Evolutionary conservation across 1,284 basidiomycete genomes (phyloP).

Genomic region (Ganoderma multipileum): DNA sequence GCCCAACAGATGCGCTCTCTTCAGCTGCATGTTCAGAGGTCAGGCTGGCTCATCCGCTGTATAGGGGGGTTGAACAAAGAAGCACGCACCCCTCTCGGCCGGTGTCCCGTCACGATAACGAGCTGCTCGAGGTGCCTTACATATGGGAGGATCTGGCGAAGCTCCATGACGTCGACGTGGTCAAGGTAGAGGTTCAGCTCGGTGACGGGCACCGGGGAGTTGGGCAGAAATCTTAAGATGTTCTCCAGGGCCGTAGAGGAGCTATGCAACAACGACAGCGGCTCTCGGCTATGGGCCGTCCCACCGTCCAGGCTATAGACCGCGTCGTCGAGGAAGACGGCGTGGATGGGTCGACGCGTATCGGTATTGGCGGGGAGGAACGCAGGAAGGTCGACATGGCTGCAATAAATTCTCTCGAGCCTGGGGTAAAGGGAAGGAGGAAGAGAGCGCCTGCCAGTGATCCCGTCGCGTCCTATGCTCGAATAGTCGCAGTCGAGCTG

Average conservation of each 20-base stretch:
- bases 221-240: not conserved
- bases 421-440: not conserved
- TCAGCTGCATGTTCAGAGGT: not conserved
- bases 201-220: constrained; percentile 1
- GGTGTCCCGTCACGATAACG: not conserved
- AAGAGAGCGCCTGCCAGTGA: not conserved
- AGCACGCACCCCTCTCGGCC: not conserved
- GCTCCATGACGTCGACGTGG: not conserved
- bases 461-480: not conserved
- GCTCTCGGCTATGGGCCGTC: not conserved
- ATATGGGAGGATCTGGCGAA: not conserved
- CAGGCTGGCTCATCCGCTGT: not conserved
- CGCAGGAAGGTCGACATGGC: not conserved
- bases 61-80: not conserved
- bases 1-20: not conserved
- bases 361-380: not conserved
- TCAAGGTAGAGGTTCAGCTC: not conserved
- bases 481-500: not conserved
- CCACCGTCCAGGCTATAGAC: not conserved
- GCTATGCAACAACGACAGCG: not conserved
- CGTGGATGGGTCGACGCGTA: not conserved
- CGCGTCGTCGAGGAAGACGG: not conserved
- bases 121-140: not conserved
- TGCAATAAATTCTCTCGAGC: not conserved
- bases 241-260: not conserved